Evolutionary conservation across 495 filamentous ascomycete genomes (phyloP).

Genomic region (Penicillium lagena): DNA sequence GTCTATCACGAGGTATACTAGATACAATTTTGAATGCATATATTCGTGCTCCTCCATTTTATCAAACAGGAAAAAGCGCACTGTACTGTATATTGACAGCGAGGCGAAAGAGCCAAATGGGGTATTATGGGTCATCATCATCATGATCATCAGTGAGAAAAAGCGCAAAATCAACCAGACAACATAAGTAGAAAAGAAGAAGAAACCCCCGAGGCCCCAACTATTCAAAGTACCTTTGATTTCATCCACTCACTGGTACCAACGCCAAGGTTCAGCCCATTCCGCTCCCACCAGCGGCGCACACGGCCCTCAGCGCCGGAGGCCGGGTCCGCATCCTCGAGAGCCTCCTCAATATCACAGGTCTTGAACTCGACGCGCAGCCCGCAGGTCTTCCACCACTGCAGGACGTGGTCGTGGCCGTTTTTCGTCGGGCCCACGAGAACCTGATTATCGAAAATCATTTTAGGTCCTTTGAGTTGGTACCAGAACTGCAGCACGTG

Average conservation of each 20-base stretch:
- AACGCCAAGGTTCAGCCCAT: constrained; percentile 80
- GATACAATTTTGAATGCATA: no score
- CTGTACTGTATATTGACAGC: no score
- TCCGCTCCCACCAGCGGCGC: constrained; percentile 81
- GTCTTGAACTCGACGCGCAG: constrained; percentile 86
- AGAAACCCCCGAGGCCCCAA: no score
- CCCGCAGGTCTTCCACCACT: constrained; percentile 84
- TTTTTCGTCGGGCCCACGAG: constrained; percentile 83
- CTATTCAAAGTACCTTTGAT: constrained; percentile 50
- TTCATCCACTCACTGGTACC: constrained; percentile 94
- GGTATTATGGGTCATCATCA: no score
- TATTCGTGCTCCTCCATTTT: no score
- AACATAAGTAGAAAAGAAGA: no score
- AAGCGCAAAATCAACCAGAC: no score
- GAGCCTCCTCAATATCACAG: constrained; percentile 88
- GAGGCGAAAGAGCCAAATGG: no score
- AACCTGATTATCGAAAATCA: constrained; percentile 85
- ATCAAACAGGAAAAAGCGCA: no score
- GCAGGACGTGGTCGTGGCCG: constrained; percentile 72
- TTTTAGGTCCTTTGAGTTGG: constrained; percentile 68
- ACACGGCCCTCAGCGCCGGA: constrained; percentile 57
- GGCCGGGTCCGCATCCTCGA: constrained; percentile 75
- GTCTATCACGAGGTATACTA: no score
- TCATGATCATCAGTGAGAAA: no score
- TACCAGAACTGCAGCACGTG: constrained; percentile 79